Evolutionary conservation across 2,329 filamentous ascomycete species (phyloP).

Genomic region (Hymenoscyphus linearis): DNA sequence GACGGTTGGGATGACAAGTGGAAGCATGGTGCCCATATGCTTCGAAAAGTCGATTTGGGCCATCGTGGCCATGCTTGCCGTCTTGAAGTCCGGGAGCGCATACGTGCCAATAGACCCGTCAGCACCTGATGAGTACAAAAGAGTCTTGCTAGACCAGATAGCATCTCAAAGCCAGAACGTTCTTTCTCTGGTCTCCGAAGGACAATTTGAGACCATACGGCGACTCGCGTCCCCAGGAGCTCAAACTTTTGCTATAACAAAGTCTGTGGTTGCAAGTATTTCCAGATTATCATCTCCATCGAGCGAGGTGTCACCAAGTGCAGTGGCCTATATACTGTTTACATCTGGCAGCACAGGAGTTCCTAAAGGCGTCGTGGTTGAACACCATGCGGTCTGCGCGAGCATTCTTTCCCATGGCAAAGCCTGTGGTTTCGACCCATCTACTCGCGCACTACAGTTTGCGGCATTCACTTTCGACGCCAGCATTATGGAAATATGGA

Average conservation of each 20-base stretch:
- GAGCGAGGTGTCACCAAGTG: background rate
- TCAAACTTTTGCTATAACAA: too few relatives aligned
- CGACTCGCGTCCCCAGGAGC: too few relatives aligned
- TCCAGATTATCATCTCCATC: too few relatives aligned
- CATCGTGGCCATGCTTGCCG: constrained; percentile 20
- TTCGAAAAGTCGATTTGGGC: constrained; percentile 24
- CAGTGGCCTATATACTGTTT: constrained; percentile 10
- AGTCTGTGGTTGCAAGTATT: too few relatives aligned
- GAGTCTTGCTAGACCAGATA: constrained; percentile 2
- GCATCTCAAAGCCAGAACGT: background rate
- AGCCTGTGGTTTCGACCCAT: too few relatives aligned
- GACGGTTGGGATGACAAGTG: constrained; percentile 9
- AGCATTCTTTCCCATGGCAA: too few relatives aligned
- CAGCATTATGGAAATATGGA: too few relatives aligned
- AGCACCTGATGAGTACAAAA: constrained; percentile 17
- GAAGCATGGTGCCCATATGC: constrained; percentile 16
- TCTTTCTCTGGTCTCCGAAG: too few relatives aligned
- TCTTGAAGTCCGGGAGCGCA: constrained; percentile 23
- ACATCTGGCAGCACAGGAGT: constrained; percentile 29
- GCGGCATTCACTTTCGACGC: too few relatives aligned
- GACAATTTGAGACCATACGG: too few relatives aligned
- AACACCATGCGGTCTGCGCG: constrained; percentile 10
- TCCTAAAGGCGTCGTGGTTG: constrained; percentile 22
- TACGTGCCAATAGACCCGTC: constrained; percentile 27
- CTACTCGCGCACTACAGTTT: too few relatives aligned